Evolutionary conservation across 2,329 filamentous ascomycete genomes (phyloP).

Genomic region (Atkinsonella texensis): DNA sequence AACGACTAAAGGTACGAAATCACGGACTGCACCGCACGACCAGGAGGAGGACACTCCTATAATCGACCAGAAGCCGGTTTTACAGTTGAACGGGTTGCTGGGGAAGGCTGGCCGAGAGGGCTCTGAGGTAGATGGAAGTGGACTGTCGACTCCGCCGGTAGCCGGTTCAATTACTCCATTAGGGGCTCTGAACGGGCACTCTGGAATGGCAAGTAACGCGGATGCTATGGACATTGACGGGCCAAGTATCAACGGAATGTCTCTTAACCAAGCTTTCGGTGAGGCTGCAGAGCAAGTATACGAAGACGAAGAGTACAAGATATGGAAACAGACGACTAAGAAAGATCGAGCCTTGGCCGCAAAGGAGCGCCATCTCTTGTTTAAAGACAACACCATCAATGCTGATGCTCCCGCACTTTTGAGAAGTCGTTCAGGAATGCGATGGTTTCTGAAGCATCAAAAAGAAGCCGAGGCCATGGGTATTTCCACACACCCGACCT

Average conservation of each 20-base stretch:
- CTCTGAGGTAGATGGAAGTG: conserved; percentile 75
- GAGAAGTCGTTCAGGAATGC: conserved; percentile 77
- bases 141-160: conserved; percentile 70
- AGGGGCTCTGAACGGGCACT: conserved; percentile 53
- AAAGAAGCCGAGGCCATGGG: conserved; percentile 50
- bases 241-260: conserved; percentile 54
- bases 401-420: conserved; percentile 77
- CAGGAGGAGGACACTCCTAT: conserved; percentile 70
- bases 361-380: conserved; percentile 75
- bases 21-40: conserved; percentile 61
- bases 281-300: conserved; percentile 63
- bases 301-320: conserved; percentile 89
- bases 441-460: conserved; percentile 71
- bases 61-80: conserved; percentile 59
- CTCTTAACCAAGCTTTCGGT: conserved; percentile 49
- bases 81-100: conserved; percentile 54
- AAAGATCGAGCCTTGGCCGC: conserved; percentile 81
- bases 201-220: conserved; percentile 58
- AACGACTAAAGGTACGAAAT: conserved; percentile 59
- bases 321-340: conserved; percentile 98
- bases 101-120: conserved; percentile 51
- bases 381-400: conserved; percentile 76
- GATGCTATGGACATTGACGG: conserved; percentile 85
- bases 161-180: conserved; percentile 63
- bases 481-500: conserved; percentile 21